These are phyloP conservation scores for Zygosaccharomyces sapae DNA, from an alignment of 1,139 yeast genomes.

Conservation along the genomic window DNA sequence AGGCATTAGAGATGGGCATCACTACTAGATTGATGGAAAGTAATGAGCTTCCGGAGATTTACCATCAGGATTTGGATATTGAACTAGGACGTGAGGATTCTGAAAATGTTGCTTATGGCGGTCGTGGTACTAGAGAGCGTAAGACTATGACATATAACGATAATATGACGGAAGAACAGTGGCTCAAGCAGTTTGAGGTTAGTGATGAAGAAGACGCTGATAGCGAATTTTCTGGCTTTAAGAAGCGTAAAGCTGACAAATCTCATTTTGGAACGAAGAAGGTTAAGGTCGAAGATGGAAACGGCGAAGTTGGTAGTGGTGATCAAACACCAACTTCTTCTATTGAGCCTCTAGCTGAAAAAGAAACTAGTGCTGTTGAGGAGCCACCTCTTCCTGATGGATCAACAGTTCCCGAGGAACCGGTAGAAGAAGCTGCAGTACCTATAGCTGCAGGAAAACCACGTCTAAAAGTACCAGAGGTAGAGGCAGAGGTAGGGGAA, in stretches of 20 bases:
- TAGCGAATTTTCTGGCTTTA: conserved; percentile 19
- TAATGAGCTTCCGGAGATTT: conserved; percentile 63
- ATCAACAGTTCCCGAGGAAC: conserved; percentile 1
- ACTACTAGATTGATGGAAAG: conserved; percentile 54
- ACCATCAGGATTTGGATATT: conserved; percentile 60
- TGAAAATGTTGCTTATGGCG: conserved; percentile 38
- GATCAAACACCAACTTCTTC: conserved; percentile 12
- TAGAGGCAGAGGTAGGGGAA: conserved; percentile 30
- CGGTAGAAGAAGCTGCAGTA: conserved; percentile 8
- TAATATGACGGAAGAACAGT: conserved; percentile 70
- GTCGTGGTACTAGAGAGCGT: conserved; percentile 64
- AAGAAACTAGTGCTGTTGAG: neutral
- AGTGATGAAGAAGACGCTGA: conserved; percentile 35
- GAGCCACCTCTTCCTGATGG: neutral
- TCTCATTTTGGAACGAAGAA: conserved; percentile 23
- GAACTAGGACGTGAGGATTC: conserved; percentile 49
- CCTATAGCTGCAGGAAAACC: conserved; percentile 14
- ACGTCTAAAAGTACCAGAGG: conserved; percentile 18
- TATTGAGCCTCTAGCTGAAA: conserved; percentile 3
- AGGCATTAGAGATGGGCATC: conserved; percentile 38
- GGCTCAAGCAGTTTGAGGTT: conserved; percentile 59
- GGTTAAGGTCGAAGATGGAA: conserved; percentile 16
- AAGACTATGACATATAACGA: conserved; percentile 58
- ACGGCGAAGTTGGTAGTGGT: conserved; percentile 9
- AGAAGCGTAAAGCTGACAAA: conserved; percentile 20